Percentiles rank a stretch among this genome's conserved stretches.
Conservation (phyloP, 768 basidiomycete genomes). For the Rubroboletus pulcherrimus region DNA sequence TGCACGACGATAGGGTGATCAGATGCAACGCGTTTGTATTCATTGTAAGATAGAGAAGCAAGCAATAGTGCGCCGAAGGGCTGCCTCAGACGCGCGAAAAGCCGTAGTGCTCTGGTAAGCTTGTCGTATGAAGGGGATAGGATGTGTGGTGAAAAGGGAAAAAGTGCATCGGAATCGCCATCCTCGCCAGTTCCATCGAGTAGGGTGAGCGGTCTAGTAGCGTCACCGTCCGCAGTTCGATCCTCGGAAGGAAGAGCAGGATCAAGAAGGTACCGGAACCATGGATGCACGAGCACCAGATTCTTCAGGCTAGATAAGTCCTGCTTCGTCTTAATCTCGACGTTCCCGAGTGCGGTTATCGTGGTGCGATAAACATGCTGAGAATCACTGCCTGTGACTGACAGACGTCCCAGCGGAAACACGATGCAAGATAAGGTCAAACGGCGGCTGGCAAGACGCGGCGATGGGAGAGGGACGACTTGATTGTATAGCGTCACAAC, state of each 20-base stretch:
- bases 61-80: not conserved
- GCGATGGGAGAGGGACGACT: not conserved
- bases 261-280: not conserved
- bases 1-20: too few species aligned
- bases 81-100: not conserved
- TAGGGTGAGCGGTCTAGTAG: not conserved
- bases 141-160: not conserved
- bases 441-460: not conserved
- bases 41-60: not conserved
- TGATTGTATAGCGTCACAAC: not conserved
- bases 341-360: not conserved
- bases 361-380: not conserved
- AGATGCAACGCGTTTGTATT: too few species aligned
- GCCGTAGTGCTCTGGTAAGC: not conserved
- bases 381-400: too few species aligned
- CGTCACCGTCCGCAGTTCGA: not conserved
- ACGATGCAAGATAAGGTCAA: not conserved
- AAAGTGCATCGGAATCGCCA: not conserved
- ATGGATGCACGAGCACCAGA: not conserved
- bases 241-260: not conserved
- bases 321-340: not conserved
- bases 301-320: not conserved
- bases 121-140: not conserved
- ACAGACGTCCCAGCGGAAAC: not conserved
- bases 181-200: not conserved